A percentile compares a stretch with the other conserved stretches of the same genome.
Conservation (phyloP, 768 basidiomycete species). For the Ephemerocybe angulata region DNA sequence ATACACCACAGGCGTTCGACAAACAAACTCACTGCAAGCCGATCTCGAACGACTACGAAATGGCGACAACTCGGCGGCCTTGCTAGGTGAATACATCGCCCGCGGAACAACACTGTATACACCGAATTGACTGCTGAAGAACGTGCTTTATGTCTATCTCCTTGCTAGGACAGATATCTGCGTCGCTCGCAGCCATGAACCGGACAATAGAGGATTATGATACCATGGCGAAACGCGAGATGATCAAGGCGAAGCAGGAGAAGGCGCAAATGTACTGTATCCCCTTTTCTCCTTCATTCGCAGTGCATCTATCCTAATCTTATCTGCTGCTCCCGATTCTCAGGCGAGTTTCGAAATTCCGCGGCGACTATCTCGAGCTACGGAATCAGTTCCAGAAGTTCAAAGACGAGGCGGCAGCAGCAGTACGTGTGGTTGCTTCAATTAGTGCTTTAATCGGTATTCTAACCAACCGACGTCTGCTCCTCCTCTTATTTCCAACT, state of each 20-base stretch:
- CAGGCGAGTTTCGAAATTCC: constrained; percentile 92
- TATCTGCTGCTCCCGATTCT: background rate
- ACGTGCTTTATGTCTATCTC: constrained; percentile 17
- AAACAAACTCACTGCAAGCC: constrained; percentile 82
- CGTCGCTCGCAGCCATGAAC: constrained; percentile 92
- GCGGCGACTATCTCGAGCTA: constrained; percentile 80
- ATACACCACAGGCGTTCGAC: constrained; percentile 89
- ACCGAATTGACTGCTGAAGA: constrained; percentile 15
- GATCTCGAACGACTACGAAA: constrained; percentile 81
- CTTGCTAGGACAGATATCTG: constrained; percentile 88
- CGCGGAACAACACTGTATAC: background rate
- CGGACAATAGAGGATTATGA: constrained; percentile 97
- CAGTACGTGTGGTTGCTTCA: constrained; percentile 31
- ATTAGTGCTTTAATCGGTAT: background rate
- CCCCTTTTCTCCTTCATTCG: background rate
- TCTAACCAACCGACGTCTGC: background rate
- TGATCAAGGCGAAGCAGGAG: constrained; percentile 94
- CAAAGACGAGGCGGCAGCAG: constrained; percentile 55
- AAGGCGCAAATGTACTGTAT: constrained; percentile 81
- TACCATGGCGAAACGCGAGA: constrained; percentile 93
- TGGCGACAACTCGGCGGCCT: constrained; percentile 76
- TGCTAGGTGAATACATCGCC: constrained; percentile 62
- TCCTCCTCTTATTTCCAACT: background rate
- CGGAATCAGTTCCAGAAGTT: constrained; percentile 77
- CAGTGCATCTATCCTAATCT: background rate